Evolutionary conservation across 106 monocot genomes (phyloP).

Genomic region (Allium cepa): DNA sequence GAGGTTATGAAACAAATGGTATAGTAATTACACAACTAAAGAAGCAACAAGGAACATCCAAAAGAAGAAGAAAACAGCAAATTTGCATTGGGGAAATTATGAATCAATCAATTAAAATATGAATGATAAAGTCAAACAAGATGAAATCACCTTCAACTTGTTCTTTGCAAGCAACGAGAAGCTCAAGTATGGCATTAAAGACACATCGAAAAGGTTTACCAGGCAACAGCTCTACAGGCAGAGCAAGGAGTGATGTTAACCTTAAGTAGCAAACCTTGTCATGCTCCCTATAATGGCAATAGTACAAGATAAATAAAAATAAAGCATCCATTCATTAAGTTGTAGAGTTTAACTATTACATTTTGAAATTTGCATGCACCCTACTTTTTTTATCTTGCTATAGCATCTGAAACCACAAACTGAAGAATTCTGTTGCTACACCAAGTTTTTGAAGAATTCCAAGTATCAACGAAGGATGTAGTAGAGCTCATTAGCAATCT

Average conservation of each 20-base stretch:
- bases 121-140: background rate
- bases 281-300: slow-evolving; percentile 60
- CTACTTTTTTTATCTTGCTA: slow-evolving; percentile 90
- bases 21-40: too few species aligned
- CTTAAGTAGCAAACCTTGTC: slow-evolving; percentile 96
- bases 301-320: background rate
- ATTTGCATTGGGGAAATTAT: background rate
- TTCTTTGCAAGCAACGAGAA: slow-evolving; percentile 85
- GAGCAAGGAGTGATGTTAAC: slow-evolving; percentile 76
- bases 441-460: slow-evolving; percentile 68
- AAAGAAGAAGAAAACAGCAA: background rate
- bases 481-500: slow-evolving; percentile 90
- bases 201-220: slow-evolving; percentile 65
- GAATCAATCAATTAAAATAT: background rate
- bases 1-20: too few species aligned
- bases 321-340: background rate
- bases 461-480: slow-evolving; percentile 78
- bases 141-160: slow-evolving; percentile 84
- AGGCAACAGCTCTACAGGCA: slow-evolving; percentile 64
- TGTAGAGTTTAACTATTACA: slow-evolving; percentile 21
- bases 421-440: slow-evolving; percentile 76
- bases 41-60: too few species aligned
- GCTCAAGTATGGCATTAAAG: slow-evolving; percentile 70
- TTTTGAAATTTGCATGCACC: slow-evolving; percentile 59
- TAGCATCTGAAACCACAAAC: slow-evolving; percentile 89